These are phyloP conservation scores for Claviceps quebecensis DNA, from an alignment of 2,329 filamentous ascomycete species.

Conservation along the genomic window DNA sequence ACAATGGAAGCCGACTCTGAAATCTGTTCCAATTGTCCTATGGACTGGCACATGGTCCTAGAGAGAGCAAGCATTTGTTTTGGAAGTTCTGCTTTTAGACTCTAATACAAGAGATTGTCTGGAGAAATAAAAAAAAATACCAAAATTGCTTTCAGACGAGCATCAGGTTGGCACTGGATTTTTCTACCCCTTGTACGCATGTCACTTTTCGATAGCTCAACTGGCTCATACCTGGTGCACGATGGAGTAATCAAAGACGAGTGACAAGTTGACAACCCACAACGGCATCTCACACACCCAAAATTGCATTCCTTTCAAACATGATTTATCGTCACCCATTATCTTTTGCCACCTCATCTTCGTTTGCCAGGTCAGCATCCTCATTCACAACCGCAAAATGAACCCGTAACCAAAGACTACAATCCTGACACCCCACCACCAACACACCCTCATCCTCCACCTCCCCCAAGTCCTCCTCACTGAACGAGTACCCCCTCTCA, in stretches of 20 bases:
- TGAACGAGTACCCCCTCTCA: conserved; percentile 42
- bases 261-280: neutral
- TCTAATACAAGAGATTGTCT: conserved; percentile 39
- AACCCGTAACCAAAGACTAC: conserved; percentile 52
- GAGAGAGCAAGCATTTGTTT: conserved; percentile 28
- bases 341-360: conserved; percentile 7
- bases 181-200: neutral
- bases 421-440: conserved; percentile 51
- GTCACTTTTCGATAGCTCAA: neutral
- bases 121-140: conserved; percentile 41
- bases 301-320: too few species aligned
- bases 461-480: conserved; percentile 45
- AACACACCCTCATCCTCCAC: conserved; percentile 44
- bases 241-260: neutral
- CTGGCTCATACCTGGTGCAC: neutral
- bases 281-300: too few species aligned
- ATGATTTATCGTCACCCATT: conserved; percentile 10
- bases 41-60: conserved; percentile 24
- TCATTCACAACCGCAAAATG: conserved; percentile 43
- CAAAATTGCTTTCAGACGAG: conserved; percentile 27
- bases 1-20: conserved; percentile 21
- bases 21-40: conserved; percentile 23
- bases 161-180: neutral
- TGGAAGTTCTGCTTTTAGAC: conserved; percentile 40
- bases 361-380: conserved; percentile 7